Evolutionary conservation across 371 early-diverging fungal species (phyloP).

Genomic region (Apophysomyces sp.): DNA sequence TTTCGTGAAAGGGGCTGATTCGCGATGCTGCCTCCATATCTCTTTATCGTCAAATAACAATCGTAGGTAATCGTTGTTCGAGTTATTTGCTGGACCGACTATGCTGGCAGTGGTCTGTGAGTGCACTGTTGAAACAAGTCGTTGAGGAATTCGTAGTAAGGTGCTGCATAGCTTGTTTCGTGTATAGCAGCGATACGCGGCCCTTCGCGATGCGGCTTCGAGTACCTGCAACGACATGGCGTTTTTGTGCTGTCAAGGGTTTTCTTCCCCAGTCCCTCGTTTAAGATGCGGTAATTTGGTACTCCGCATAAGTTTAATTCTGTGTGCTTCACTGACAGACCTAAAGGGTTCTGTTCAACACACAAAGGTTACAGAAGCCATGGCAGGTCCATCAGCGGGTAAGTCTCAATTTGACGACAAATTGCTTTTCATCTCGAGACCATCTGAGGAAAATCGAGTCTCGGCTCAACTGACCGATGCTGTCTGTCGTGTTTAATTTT

Average conservation of each 20-base stretch:
- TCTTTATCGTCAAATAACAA: conserved; percentile 38
- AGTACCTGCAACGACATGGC: neutral
- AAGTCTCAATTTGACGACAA: neutral
- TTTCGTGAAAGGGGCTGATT: neutral
- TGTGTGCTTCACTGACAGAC: neutral
- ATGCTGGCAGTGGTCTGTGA: neutral
- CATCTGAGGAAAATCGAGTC: neutral
- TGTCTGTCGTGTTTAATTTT: neutral
- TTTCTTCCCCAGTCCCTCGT: neutral
- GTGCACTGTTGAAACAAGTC: neutral
- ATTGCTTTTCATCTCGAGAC: neutral
- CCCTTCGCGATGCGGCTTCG: neutral
- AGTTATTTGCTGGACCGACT: neutral
- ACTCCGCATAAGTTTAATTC: too few species aligned
- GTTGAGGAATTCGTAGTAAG: neutral
- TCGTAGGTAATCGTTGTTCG: conserved; percentile 30
- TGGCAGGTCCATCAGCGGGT: neutral
- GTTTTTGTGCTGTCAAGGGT: neutral
- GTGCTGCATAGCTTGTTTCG: neutral
- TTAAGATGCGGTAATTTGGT: neutral
- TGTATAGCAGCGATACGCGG: neutral
- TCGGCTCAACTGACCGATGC: neutral
- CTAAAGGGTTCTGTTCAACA: neutral
- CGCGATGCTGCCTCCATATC: conserved; percentile 22
- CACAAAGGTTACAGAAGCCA: neutral